Base-by-base conservation (phyloP, 768 basidiomycete species). In the Sarcomyxa edulis region DNA sequence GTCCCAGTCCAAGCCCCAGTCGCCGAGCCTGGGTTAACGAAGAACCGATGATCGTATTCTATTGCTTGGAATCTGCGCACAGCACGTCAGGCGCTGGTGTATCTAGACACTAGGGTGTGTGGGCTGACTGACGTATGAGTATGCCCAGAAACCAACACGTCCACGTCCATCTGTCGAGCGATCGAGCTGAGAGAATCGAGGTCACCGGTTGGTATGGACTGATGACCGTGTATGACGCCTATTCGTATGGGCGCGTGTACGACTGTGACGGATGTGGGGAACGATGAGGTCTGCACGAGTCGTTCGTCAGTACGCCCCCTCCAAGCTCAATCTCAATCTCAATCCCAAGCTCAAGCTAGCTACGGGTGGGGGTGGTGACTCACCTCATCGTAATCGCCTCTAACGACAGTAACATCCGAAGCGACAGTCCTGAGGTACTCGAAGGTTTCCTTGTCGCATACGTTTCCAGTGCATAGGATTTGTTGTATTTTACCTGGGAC, bases 401-500 rank as follows among this genome's bases (percentile, higher is more conserved):
- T 73, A 2, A 94, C 95, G 29, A 92, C 84, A 48, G 88, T 75
- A 6, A 98, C 88, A 53, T 97, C 96, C 7, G 88, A 81, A 12
- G 89, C 84, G n/a, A 99, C 87, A 10, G 89, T 92, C 48, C 90
- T 73, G 16, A 99, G 71, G 67, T 96, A 98, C 50, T 97, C 96
- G 61, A 87, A 93, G 6, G 96, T 98, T 62, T 98, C 95, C 53
- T 84, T 83, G 66, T 99, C 96, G 60, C 91, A 94, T 16, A 97
- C 84, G 57, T 98, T 98, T 32, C 96, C 96, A 0, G 95, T 98
- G 59, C 92, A 96, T 18, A 98, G 71, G 43, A 98, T 96, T 60
- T 98, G 95, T 46, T 94, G 90, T 31, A 99, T 98, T 62, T 99
- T 99, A 15, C 96, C 96, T 14, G 88, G 88, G 5, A 90, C 83